Evolutionary conservation across 2,329 filamentous ascomycete species (phyloP).

Genomic region (Bertia moriformis): DNA sequence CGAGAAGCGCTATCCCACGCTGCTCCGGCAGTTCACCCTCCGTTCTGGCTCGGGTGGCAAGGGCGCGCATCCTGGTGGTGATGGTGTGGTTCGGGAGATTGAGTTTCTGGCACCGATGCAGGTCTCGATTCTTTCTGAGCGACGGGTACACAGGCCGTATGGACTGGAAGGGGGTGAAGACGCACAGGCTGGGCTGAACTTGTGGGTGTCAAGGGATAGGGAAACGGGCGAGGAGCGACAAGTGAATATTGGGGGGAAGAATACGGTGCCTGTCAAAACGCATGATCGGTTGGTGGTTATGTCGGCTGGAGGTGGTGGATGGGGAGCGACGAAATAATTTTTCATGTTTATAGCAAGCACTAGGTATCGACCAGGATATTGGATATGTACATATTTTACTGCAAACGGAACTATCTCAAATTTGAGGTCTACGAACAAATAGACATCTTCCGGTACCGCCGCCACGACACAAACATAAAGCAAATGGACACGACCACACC

Average conservation of each 20-base stretch:
- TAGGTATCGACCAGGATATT: too few relatives aligned
- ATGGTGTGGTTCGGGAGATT: slow-evolving; percentile 5
- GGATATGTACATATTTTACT: too few relatives aligned
- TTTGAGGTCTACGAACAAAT: too few relatives aligned
- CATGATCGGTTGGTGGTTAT: slow-evolving; percentile 5
- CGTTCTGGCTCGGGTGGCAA: slow-evolving; percentile 8
- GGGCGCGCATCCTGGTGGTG: slow-evolving; percentile 4
- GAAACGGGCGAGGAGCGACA: slow-evolving; percentile 4
- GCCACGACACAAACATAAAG: too few relatives aligned
- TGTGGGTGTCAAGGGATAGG: slow-evolving; percentile 4
- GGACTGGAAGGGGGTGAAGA: slow-evolving; percentile 4
- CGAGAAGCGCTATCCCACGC: slow-evolving; percentile 16
- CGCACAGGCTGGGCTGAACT: slow-evolving; percentile 3
- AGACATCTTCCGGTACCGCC: too few relatives aligned
- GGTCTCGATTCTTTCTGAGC: slow-evolving; percentile 5
- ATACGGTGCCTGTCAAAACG: slow-evolving; percentile 3
- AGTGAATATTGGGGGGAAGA: slow-evolving; percentile 5
- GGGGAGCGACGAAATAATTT: too few relatives aligned
- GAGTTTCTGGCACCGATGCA: slow-evolving; percentile 5
- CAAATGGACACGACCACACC: not conserved
- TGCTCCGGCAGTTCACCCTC: slow-evolving; percentile 15
- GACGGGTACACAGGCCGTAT: slow-evolving; percentile 4
- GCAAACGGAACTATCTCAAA: too few relatives aligned
- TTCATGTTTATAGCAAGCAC: too few relatives aligned
- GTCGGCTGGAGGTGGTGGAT: slow-evolving; percentile 5